phyloP scores from a whole-genome alignment of 257 asterid genomes.

The Linderniella brevidens region DNA sequence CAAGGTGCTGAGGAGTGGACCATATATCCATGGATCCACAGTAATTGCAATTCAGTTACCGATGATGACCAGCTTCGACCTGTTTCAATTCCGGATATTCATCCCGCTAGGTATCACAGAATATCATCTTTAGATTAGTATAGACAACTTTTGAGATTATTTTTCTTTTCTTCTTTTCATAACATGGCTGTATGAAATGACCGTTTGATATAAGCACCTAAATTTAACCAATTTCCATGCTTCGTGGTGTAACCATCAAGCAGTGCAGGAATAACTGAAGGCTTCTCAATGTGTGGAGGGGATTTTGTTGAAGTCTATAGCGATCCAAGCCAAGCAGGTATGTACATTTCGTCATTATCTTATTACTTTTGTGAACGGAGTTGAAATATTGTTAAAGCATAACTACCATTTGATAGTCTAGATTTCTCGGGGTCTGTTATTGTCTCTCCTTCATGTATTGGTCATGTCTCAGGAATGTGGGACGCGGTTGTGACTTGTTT shows the following conservation, averaged over 20 bases:
- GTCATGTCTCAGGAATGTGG: conserved; percentile 62
- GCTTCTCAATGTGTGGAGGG: conserved; percentile 98
- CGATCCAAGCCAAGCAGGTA: conserved; percentile 87
- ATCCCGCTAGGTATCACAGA: conserved; percentile 74
- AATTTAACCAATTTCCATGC: too few species aligned
- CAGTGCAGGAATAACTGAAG: conserved; percentile 99
- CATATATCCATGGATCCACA: conserved; percentile 93
- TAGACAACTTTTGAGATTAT: not conserved
- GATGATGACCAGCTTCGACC: conserved; percentile 91
- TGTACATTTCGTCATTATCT: conserved; percentile 7
- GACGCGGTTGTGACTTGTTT: conserved; percentile 97
- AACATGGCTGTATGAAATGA: conserved; percentile 5
- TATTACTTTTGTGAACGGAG: not conserved
- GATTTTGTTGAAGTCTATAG: conserved; percentile 90
- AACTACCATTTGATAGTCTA: not conserved
- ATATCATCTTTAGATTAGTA: conserved; percentile 2
- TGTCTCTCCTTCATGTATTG: not conserved
- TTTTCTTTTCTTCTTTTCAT: not conserved
- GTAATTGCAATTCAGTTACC: conserved; percentile 81
- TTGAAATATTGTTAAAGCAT: too few species aligned
- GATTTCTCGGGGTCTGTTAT: not conserved
- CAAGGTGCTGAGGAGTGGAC: conserved; percentile 77
- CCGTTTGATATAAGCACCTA: not conserved
- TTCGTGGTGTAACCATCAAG: conserved; percentile 13
- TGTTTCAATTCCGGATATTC: conserved; percentile 75